Base-by-base conservation (phyloP, 192 early-diverging fungal species). In the Fimicolochytrium jonesii region DNA sequence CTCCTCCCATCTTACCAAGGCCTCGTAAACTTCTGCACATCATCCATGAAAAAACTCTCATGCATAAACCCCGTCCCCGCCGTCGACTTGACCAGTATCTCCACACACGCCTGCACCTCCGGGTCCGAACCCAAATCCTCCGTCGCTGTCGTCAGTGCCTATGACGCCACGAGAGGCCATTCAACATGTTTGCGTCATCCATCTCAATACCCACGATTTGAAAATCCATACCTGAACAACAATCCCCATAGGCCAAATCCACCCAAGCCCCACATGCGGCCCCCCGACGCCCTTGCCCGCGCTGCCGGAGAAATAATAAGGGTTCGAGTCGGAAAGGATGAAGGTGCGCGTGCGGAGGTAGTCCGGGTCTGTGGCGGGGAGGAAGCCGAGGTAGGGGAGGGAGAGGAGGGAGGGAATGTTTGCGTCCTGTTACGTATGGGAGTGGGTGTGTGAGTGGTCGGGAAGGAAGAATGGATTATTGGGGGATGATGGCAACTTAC, bases 161-260 rank as follows among this genome's bases (percentile, higher is more conserved):
- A n/a, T n/a, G n/a, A n/a, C n/a, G n/a, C n/a, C n/a, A n/a, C n/a
- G n/a, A n/a, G n/a, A n/a, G n/a, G n/a, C n/a, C n/a, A n/a, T n/a
- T n/a, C n/a, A n/a, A n/a, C n/a, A n/a, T n/a, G n/a, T n/a, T n/a
- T n/a, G n/a, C n/a, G n/a, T n/a, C n/a, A n/a, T n/a, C n/a, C n/a
- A n/a, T n/a, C n/a, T n/a, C n/a, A n/a, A n/a, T n/a, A n/a, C n/a
- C n/a, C n/a, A n/a, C n/a, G n/a, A n/a, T n/a, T n/a, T n/a, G n/a
- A n/a, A n/a, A n/a, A n/a, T n/a, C n/a, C n/a, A n/a, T 0, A 72
- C 79, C 3, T 71, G 79, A 58, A 86, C 71, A 18, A 80, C 62
- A 6, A 82, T 43, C 6, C 81, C 73, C 86, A 88, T 88, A 0
- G 87, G 86, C 87, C 86, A 88, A 41, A 88, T 79, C 67, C 74